Conservation (phyloP, 768 basidiomycete species). For the Sporobolomyces roseus region DNA sequence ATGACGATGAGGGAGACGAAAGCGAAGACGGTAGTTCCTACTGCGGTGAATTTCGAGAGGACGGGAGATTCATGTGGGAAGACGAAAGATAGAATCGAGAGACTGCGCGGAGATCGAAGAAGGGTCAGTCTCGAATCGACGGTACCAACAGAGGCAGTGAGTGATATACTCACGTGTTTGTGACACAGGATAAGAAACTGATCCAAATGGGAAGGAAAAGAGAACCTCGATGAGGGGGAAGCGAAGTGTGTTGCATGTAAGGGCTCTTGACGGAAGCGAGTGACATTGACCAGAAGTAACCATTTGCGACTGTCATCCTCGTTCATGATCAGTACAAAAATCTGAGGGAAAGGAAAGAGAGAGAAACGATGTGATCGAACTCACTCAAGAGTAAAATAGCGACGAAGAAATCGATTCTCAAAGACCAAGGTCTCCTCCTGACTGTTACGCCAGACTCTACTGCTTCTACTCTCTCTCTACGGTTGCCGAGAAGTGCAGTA, state of each 20-base stretch:
- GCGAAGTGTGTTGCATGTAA: slow-evolving; percentile 26
- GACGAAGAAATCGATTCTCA: slow-evolving; percentile 21
- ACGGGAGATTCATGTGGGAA: slow-evolving; percentile 36
- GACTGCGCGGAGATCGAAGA: not conserved
- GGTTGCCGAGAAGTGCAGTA: slow-evolving; percentile 13
- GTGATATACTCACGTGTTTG: slow-evolving; percentile 18
- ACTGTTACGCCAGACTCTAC: not conserved
- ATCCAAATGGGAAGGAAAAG: slow-evolving; percentile 37
- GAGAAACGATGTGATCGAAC: no score
- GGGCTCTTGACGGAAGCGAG: slow-evolving; percentile 18
- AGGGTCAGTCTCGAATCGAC: not conserved
- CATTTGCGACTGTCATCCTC: slow-evolving; percentile 19
- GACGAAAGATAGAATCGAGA: slow-evolving; percentile 33
- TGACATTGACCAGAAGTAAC: slow-evolving; percentile 31
- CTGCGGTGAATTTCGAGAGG: slow-evolving; percentile 28
- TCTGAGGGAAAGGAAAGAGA: not conserved
- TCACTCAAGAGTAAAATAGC: slow-evolving; percentile 28
- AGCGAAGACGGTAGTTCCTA: slow-evolving; percentile 9
- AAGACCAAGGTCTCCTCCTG: slow-evolving; percentile 6
- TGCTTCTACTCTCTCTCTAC: no score
- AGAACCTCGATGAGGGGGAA: slow-evolving; percentile 29
- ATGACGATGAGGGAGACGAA: slow-evolving; percentile 30
- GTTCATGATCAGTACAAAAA: not conserved
- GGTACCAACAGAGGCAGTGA: not conserved
- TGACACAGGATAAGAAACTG: slow-evolving; percentile 17